Base-by-base conservation (phyloP, 768 basidiomycete species). In the Lepiota brunneoincarnata region DNA sequence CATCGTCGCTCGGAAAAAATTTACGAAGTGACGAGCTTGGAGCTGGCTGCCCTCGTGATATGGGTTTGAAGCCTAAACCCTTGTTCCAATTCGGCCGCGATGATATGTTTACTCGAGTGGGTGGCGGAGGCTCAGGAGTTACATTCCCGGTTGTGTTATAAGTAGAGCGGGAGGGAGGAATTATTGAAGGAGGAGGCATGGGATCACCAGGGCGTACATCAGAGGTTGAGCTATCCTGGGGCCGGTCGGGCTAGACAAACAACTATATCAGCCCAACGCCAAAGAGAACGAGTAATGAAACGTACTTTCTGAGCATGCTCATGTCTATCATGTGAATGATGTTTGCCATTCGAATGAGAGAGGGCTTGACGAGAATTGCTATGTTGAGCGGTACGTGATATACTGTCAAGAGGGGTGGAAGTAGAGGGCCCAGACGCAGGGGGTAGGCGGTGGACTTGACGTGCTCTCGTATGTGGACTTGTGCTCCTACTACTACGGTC, bases 1-100 rank as follows among this genome's bases (percentile, higher is more conserved):
- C 88, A 18, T 92, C 90, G 46, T 92, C 90, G 1, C 79, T 82
- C 18, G 91, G 91, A 64, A 94, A 94, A 70, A 93, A 93, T 61
- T 76, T 79, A 66, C 86, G 87, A 43, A 94, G 73, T 15, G 84
- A 79, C 31, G 80, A 77, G 61, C 70, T 78, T 7, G 53, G 40
- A 2, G 45, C 35, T 51, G 70, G 55, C 58, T 79, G 75, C 5
- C 76, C 80, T 15, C 53, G 53, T n/a, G 35, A 23, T 21, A 90
- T 87, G 4, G 89, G 87, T 61, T 81, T 88, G 68, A 89, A 88
- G 11, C 84, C 82, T 1, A 75, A 64, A 52, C 74, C 26, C 28
- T 52, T 54, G 24, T 26, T 50, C 20, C 54, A 48, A 20, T 35
- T 55, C 2, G 55, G 51, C 17, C 42, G 34, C 40, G 55, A 59